Percentiles rank a stretch among this genome's conserved stretches.
Evolutionary conservation across 306 rosid genomes (phyloP).

Genomic region (Quercus parvula): DNA sequence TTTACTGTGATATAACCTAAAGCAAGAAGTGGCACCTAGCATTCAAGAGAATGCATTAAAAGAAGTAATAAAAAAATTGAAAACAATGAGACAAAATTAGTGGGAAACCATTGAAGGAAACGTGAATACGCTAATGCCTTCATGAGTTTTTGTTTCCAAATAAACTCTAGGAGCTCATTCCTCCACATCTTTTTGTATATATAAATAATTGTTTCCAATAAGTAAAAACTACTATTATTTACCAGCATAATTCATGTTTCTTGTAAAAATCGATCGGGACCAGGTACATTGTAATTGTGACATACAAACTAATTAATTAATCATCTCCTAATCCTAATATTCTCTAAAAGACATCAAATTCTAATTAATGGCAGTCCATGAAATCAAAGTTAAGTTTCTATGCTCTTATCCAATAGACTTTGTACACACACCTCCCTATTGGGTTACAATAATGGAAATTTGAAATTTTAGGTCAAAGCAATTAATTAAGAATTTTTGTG

Average conservation of each 20-base stretch:
- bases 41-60: not conserved
- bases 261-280: conserved; percentile 1
- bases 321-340: no score
- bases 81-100: not conserved
- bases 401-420: no score
- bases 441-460: not conserved
- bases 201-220: not conserved
- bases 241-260: not conserved
- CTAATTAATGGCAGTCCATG: no score
- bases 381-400: no score
- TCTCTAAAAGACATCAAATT: no score
- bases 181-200: not conserved
- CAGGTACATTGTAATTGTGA: no score
- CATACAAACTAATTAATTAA: no score
- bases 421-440: no score
- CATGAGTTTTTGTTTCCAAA: not conserved
- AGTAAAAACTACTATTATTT: no score
- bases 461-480: not conserved
- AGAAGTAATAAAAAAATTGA: not conserved
- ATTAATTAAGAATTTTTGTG: conserved; percentile 34
- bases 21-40: not conserved
- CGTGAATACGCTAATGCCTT: not conserved
- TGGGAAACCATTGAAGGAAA: not conserved
- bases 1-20: no score
- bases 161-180: not conserved